Evolutionary conservation across 2,329 filamentous ascomycete species (phyloP).

Genomic region (Botrytis fabae): DNA sequence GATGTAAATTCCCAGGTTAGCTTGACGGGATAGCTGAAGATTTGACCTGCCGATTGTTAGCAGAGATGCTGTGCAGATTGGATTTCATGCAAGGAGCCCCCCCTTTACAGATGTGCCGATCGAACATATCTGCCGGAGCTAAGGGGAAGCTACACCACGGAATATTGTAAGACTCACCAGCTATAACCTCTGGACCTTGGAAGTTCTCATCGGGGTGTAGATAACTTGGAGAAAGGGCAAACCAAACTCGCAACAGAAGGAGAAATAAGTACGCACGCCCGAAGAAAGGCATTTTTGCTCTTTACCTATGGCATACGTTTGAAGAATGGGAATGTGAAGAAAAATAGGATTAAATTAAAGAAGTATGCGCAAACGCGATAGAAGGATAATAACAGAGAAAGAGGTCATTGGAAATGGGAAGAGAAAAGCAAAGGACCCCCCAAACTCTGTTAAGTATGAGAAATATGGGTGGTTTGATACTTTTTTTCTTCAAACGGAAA

Average conservation of each 20-base stretch:
- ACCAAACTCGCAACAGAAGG: conserved; percentile 85
- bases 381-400: conserved; percentile 9
- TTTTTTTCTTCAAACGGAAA: not conserved
- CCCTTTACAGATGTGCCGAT: not conserved
- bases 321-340: not conserved
- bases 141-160: not conserved
- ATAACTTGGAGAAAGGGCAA: conserved; percentile 92
- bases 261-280: conserved; percentile 82
- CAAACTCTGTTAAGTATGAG: not conserved
- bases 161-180: conserved; percentile 62
- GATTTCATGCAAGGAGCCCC: not conserved
- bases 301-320: conserved; percentile 49
- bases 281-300: conserved; percentile 18
- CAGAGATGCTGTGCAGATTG: conserved; percentile 2
- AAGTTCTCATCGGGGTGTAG: conserved; percentile 99
- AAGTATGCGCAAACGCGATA: conserved; percentile 33
- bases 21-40: conserved; percentile 88
- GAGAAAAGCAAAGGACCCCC: not conserved
- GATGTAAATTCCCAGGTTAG: conserved; percentile 96
- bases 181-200: conserved; percentile 95
- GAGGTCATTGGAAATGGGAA: conserved; percentile 10
- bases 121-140: conserved; percentile 11
- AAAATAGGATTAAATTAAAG: conserved; percentile 16
- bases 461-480: not conserved
- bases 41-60: conserved; percentile 63